These are phyloP conservation scores for Crucihimalaya himalaica DNA, from an alignment of 345 rosid species.

Conservation along the genomic window DNA sequence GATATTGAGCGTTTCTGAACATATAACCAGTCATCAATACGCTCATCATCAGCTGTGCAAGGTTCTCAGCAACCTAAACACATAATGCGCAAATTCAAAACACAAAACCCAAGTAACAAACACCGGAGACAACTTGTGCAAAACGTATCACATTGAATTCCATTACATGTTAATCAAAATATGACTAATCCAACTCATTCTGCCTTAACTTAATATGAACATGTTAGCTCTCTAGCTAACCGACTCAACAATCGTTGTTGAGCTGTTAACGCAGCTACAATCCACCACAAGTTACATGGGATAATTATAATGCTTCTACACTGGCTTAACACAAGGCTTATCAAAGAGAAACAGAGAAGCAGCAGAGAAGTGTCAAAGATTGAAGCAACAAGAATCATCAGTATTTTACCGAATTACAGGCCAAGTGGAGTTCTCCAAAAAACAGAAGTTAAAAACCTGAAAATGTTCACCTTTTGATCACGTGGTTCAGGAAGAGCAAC, in stretches of 20 bases:
- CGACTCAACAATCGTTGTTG: no score
- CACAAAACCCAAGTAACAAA: background rate
- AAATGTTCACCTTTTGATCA: slow-evolving; percentile 54
- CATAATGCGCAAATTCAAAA: background rate
- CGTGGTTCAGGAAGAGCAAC: slow-evolving; percentile 83
- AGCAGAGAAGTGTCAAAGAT: background rate
- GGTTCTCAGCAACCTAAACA: slow-evolving; percentile 94
- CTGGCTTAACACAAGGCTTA: slow-evolving; percentile 3
- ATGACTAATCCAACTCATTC: background rate
- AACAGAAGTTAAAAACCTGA: background rate
- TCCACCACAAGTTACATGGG: background rate
- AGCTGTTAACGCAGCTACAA: no score
- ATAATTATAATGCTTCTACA: slow-evolving; percentile 5
- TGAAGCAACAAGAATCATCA: background rate
- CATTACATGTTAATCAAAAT: no score
- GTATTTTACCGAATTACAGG: background rate
- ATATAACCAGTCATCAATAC: slow-evolving; percentile 97
- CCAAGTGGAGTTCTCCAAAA: background rate
- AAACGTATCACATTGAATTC: background rate
- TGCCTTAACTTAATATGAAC: background rate
- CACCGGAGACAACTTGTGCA: background rate
- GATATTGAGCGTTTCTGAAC: slow-evolving; percentile 89
- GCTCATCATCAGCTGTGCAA: slow-evolving; percentile 96
- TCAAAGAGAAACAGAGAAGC: background rate
- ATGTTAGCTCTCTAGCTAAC: no score